Percentiles rank a stretch among this genome's conserved stretches.
Evolutionary conservation across 176 grass and related monocot genomes (phyloP).

Genomic region (Alloteropsis semialata): DNA sequence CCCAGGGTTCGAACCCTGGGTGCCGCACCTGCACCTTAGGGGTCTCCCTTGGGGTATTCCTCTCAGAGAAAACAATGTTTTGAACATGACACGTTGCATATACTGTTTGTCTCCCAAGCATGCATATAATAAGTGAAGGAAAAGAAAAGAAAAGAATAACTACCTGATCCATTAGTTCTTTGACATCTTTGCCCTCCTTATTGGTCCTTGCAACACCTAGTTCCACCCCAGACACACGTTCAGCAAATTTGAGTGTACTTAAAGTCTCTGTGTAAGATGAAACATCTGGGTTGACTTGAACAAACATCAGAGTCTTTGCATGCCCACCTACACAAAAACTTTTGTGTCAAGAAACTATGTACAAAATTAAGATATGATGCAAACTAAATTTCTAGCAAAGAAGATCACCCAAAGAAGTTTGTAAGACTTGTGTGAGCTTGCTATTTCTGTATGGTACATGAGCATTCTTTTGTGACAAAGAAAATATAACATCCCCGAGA

Average conservation of each 20-base stretch:
- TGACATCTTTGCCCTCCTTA: slow-evolving; percentile 82
- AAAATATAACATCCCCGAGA: slow-evolving; percentile 86
- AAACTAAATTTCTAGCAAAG: slow-evolving; percentile 22
- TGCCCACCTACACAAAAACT: slow-evolving; percentile 63
- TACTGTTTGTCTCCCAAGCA: not conserved
- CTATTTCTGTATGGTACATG: slow-evolving; percentile 88
- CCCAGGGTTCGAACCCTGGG: no score
- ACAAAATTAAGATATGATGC: not conserved
- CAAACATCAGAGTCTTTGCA: slow-evolving; percentile 93
- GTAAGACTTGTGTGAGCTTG: slow-evolving; percentile 92
- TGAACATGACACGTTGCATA: not conserved
- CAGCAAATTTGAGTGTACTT: slow-evolving; percentile 86
- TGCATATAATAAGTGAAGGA: not conserved
- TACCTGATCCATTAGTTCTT: slow-evolving; percentile 81
- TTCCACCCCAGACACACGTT: slow-evolving; percentile 81
- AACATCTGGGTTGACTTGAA: slow-evolving; percentile 83
- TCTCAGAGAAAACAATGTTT: not conserved
- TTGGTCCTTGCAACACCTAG: slow-evolving; percentile 66
- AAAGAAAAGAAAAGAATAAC: not conserved
- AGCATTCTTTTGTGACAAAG: slow-evolving; percentile 66
- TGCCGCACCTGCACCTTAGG: no score
- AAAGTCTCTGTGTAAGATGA: slow-evolving; percentile 67
- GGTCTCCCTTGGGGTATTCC: no score
- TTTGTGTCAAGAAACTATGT: slow-evolving; percentile 20
- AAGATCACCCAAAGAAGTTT: slow-evolving; percentile 70